A percentile compares a stretch with the other conserved stretches of the same genome.
Conservation (phyloP, 225 moss, liverwort and hornwort species). For the Pseudoscleropodium purum region DNA sequence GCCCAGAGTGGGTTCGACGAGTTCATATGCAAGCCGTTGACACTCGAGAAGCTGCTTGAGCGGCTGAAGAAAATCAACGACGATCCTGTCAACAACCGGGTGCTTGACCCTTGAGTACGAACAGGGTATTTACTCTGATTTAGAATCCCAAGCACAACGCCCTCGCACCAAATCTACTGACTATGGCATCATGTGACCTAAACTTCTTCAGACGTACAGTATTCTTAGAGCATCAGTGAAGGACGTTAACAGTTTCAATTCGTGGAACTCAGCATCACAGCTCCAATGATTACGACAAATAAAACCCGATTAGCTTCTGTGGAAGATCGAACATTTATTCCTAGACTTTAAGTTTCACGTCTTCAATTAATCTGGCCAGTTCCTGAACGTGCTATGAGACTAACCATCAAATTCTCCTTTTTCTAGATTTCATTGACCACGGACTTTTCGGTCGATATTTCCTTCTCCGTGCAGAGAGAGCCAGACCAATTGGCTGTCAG, state of each 20-base stretch:
- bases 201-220: neutral
- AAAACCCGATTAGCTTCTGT: neutral
- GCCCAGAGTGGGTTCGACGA: slow-evolving; percentile 66
- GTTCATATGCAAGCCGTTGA: slow-evolving; percentile 56
- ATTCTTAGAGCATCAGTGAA: neutral
- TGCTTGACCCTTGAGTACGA: slow-evolving; percentile 11
- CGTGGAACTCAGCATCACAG: neutral
- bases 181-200: neutral
- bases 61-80: slow-evolving; percentile 21
- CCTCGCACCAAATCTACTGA: neutral
- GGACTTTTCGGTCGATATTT: neutral
- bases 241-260: neutral
- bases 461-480: neutral
- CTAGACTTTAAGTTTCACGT: neutral
- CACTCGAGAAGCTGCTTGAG: slow-evolving; percentile 45
- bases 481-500: neutral
- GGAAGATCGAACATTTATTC: neutral
- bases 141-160: neutral
- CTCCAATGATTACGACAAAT: neutral
- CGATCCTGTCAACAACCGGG: slow-evolving; percentile 4
- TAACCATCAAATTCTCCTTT: neutral
- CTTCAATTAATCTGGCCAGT: neutral
- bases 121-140: neutral
- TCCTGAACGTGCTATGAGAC: neutral
- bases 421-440: neutral